Base-by-base conservation (phyloP, 129 eudicot genomes). In the Pseudognaphalium luteoalbum region DNA sequence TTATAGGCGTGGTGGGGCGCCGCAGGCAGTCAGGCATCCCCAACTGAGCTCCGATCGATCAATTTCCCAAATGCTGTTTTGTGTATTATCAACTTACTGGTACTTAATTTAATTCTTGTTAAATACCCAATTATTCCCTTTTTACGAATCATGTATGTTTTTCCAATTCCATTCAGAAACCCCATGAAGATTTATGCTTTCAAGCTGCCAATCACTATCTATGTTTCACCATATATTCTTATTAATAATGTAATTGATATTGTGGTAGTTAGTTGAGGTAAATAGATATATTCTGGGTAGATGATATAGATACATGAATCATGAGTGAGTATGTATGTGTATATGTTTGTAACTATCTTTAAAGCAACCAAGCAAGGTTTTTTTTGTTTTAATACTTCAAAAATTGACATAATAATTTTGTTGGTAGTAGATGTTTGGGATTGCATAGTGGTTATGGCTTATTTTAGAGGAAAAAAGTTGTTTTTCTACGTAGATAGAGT, bases 1-100 rank as follows among this genome's bases (percentile, higher is more conserved):
- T 50, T 64, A 76, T 28, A 39, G 80, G 14, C 42, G 74, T 76
- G 41, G 58, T 70, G 76, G 81, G 82, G 71, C 71, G 76, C 82
- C 71, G 82, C 82, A 66, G 72, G 71, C 70, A 69, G 71, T 76
- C 71, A 66, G 51, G 76, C 70, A 69, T 70, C 58, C 81, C 81
- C 76, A 62, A 41, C 81, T 30, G 62, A 69, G 7, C 69, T 77
- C 81, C 62, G 76, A 77, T 78, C 81, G 81, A 70, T 59, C 76
- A 42, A 37, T 57, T 58, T 59, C 76, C 29, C 70, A 68, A 68
- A 78, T 78, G 81, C 81, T 78, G 71, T 78, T 78, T 78, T 77
- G 70, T 66, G 30, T 17, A 67, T 11, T 32, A 52, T 76, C 81
- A 77, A 77, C 42, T n/a, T 69, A 61, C 62, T 28, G 76, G 76